phyloP scores from a whole-genome alignment of 116 monocot species.

The Zostera marina region DNA sequence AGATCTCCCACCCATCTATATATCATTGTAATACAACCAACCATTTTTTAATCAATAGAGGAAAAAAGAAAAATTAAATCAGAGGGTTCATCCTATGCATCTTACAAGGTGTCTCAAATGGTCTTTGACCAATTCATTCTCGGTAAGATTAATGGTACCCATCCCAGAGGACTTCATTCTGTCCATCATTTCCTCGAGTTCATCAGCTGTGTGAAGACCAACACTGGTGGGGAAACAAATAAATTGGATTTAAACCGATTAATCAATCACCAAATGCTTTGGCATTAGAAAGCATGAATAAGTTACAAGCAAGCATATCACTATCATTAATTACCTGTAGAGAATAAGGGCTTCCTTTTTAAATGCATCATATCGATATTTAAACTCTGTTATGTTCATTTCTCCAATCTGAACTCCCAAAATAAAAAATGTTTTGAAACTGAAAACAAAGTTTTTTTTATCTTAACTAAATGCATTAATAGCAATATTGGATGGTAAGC shows the following conservation, averaged over 20 bases:
- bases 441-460: not conserved
- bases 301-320: not conserved
- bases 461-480: not conserved
- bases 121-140: slow-evolving; percentile 90
- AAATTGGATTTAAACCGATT: slow-evolving; percentile 32
- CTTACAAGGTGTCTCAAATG: slow-evolving; percentile 83
- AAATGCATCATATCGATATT: slow-evolving; percentile 68
- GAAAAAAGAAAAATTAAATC: slow-evolving; percentile 5
- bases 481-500: not conserved
- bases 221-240: slow-evolving; percentile 48
- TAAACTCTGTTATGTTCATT: slow-evolving; percentile 93
- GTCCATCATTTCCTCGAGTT: slow-evolving; percentile 51
- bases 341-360: slow-evolving; percentile 76
- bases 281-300: not conserved
- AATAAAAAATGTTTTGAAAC: no score
- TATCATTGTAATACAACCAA: not conserved
- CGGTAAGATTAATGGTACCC: slow-evolving; percentile 62
- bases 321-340: slow-evolving; percentile 39
- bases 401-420: slow-evolving; percentile 41
- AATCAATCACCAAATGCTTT: not conserved
- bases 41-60: not conserved
- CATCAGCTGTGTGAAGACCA: slow-evolving; percentile 69
- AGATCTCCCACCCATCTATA: slow-evolving; percentile 77
- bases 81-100: not conserved
- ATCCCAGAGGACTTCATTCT: slow-evolving; percentile 44